Percentiles rank a stretch among this genome's conserved stretches.
Evolutionary conservation across 2,329 filamentous ascomycete species (phyloP).

Genomic region (Penicillium sp.): DNA sequence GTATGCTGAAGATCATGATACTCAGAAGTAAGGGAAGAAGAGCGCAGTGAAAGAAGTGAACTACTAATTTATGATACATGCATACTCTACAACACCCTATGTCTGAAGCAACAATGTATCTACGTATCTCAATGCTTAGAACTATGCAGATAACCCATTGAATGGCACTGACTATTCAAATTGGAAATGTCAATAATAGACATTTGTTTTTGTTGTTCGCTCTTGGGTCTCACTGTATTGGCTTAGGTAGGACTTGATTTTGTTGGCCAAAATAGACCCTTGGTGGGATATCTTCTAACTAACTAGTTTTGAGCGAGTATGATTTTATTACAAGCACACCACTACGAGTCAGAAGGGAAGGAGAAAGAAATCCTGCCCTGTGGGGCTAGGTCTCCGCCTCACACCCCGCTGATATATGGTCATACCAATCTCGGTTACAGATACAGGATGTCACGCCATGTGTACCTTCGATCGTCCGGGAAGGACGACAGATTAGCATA

Average conservation of each 20-base stretch:
- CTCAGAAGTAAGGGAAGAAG: too few relatives aligned
- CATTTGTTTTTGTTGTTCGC: background rate
- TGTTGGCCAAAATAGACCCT: background rate
- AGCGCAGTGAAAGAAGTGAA: too few relatives aligned
- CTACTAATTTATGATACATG: too few relatives aligned
- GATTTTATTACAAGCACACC: background rate
- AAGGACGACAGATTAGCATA: background rate
- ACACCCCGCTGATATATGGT: background rate
- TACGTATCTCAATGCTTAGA: too few relatives aligned
- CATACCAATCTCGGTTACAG: background rate
- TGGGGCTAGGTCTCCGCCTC: background rate
- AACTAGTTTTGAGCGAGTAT: background rate
- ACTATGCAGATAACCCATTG: too few relatives aligned
- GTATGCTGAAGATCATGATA: too few relatives aligned
- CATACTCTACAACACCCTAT: too few relatives aligned
- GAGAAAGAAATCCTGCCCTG: background rate
- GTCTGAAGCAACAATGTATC: too few relatives aligned
- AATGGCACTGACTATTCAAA: too few relatives aligned
- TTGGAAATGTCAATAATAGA: too few relatives aligned
- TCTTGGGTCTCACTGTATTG: background rate
- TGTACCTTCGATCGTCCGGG: background rate
- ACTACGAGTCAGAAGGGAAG: background rate
- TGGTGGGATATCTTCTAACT: background rate
- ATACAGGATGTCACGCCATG: background rate
- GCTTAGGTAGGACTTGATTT: background rate